A percentile compares a stretch with the other conserved stretches of the same genome.
Conservation (phyloP, 805 yeast species). For the Candida koratica region DNA sequence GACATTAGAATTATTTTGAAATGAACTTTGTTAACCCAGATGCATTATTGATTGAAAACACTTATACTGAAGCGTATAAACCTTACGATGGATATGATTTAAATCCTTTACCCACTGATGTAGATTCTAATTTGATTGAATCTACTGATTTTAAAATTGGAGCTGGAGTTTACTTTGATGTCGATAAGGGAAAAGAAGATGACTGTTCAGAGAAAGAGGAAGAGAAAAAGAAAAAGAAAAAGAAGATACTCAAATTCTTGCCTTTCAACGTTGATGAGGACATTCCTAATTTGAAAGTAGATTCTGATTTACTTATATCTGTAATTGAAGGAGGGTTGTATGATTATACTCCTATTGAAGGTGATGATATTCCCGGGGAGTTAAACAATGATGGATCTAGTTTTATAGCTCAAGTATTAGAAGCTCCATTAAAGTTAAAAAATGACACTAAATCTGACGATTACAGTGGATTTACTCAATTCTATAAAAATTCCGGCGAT, state of each 20-base stretch:
- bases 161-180: constrained; percentile 19
- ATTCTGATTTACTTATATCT: constrained; percentile 13
- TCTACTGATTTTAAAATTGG: constrained; percentile 14
- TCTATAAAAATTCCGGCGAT: not conserved
- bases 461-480: constrained; percentile 5
- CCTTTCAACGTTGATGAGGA: constrained; percentile 13
- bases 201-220: constrained; percentile 15
- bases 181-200: constrained; percentile 11
- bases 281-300: constrained; percentile 2
- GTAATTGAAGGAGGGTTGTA: constrained; percentile 6
- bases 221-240: constrained; percentile 13
- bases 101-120: not conserved
- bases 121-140: not conserved
- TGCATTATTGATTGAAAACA: constrained; percentile 7
- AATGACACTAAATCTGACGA: not conserved
- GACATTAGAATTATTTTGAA: no score
- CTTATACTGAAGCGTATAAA: constrained; percentile 1
- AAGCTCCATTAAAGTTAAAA: not conserved
- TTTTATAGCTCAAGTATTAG: not conserved
- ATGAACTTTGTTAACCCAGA: constrained; percentile 5
- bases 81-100: constrained; percentile 4
- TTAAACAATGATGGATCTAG: not conserved
- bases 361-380: not conserved
- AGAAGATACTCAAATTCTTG: constrained; percentile 18
- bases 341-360: not conserved